phyloP scores from a whole-genome alignment of 345 rosid species.

The Conringia planisiliqua region DNA sequence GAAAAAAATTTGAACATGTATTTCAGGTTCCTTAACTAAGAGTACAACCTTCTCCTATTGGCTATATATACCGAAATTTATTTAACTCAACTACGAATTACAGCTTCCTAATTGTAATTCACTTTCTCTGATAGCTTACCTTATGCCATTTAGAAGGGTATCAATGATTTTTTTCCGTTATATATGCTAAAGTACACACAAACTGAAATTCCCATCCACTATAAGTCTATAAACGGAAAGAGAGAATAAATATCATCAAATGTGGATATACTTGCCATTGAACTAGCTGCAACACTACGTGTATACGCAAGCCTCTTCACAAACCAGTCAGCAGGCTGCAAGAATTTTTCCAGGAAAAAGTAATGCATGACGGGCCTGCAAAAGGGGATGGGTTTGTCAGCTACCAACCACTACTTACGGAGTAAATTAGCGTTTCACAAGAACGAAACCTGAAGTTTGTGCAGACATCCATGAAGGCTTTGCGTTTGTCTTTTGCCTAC shows the following conservation, averaged over 20 bases:
- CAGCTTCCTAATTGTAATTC: background rate
- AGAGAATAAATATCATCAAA: conserved; percentile 5
- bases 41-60: background rate
- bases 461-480: conserved; percentile 79
- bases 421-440: background rate
- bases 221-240: background rate
- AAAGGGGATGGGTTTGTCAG: conserved; percentile 26
- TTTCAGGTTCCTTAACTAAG: background rate
- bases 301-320: conserved; percentile 97
- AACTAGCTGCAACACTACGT: conserved; percentile 91
- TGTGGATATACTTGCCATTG: conserved; percentile 60
- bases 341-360: conserved; percentile 85
- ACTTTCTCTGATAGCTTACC: conserved; percentile 5
- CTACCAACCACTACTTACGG: background rate
- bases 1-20: background rate
- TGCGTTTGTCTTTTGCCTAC: conserved; percentile 83
- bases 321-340: conserved; percentile 96
- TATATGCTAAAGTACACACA: background rate
- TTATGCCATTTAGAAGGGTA: background rate
- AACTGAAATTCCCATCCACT: background rate
- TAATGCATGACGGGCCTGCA: conserved; percentile 97
- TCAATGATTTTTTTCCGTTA: background rate
- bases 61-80: background rate
- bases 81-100: background rate
- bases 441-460: conserved; percentile 74